These are phyloP conservation scores for Clitopilus passeckerianus DNA, from an alignment of 768 basidiomycete species.

Conservation along the genomic window DNA sequence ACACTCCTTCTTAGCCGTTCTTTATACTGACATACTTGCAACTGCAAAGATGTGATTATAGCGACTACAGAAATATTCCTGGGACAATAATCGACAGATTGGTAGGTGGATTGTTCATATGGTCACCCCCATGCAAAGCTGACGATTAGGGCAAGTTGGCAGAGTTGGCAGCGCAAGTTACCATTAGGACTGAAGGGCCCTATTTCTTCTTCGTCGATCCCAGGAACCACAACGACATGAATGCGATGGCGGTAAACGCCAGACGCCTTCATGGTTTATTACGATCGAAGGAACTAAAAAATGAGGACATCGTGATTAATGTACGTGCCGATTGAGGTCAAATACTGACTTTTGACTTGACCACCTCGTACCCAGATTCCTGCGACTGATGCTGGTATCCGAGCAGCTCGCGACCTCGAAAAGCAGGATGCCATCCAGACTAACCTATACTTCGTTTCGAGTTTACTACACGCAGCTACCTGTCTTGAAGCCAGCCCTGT, in stretches of 20 bases:
- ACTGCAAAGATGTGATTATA: neutral
- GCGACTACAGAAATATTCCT: neutral
- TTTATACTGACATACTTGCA: no score
- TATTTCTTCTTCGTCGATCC: constrained; percentile 51
- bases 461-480: constrained; percentile 47
- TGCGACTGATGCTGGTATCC: constrained; percentile 30
- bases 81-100: neutral
- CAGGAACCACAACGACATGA: constrained; percentile 28
- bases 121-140: neutral
- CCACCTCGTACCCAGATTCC: constrained; percentile 36
- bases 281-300: neutral
- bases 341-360: no score
- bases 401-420: no score
- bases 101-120: neutral
- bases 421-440: no score
- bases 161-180: constrained; percentile 40
- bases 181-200: constrained; percentile 39
- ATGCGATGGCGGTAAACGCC: constrained; percentile 38
- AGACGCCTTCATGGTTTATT: constrained; percentile 11
- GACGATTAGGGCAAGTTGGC: constrained; percentile 33
- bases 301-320: neutral
- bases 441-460: constrained; percentile 41
- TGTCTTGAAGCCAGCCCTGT: constrained; percentile 49
- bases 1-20: no score
- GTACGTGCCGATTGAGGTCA: no score